Conservation (phyloP, 192 early-diverging fungal genomes). For the Backusella circina region DNA sequence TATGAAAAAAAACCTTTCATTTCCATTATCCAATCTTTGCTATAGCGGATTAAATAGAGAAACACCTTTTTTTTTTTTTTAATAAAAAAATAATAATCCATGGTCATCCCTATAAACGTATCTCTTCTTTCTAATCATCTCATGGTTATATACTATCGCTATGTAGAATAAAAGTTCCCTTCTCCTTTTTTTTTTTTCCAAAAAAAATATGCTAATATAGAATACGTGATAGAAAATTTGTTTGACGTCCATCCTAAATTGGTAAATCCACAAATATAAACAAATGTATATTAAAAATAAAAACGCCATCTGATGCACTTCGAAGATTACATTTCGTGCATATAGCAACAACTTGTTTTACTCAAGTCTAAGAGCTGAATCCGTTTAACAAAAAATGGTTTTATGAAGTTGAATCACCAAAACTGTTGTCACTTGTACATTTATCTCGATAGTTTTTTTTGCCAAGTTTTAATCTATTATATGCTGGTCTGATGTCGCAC, state of each 20-base stretch:
- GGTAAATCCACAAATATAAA: background rate
- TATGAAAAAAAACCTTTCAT: background rate
- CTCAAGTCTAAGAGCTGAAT: background rate
- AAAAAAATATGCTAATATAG: background rate
- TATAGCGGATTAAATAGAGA: no score
- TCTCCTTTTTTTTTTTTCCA: background rate
- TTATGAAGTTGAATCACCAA: no score
- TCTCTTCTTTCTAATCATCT: background rate
- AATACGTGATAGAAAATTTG: background rate
- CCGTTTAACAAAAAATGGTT: no score
- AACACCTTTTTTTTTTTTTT: no score
- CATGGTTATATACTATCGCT: background rate
- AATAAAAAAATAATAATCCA: no score
- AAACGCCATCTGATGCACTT: background rate
- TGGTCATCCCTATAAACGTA: background rate
- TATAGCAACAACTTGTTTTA: background rate
- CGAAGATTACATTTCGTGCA: background rate
- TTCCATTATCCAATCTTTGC: background rate
- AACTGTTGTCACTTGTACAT: no score
- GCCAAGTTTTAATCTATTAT: no score
- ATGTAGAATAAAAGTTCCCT: background rate
- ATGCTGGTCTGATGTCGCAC: no score
- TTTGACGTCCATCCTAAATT: background rate
- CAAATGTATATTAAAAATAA: background rate
- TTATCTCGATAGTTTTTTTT: no score